Evolutionary conservation across 495 filamentous ascomycete genomes (phyloP), one percentile per base, ranked within the genome.

Genomic region (Cercophora scortea): DNA sequence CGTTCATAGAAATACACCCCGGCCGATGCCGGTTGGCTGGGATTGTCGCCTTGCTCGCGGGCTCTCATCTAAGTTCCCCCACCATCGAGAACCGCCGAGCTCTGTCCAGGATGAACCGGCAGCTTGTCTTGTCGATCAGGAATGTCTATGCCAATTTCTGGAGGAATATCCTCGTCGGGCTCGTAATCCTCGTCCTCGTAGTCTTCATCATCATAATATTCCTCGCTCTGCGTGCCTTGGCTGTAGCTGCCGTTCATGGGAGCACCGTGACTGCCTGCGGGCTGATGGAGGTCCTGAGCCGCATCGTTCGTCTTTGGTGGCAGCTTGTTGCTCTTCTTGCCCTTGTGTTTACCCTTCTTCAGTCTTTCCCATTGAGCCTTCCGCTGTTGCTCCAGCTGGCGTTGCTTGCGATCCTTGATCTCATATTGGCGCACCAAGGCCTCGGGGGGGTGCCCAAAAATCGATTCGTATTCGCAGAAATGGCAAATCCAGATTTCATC

Each of bases 401-500:
- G 85, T 64, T 89, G 86, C 50, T 86, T 85, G 16, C 89, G 83
- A 64, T 96, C 92, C 64, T 95, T 96, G 67, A 91, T 86, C 69
- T 97, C 92, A 60, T 96, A 97, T 58, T 91, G 86, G 38, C 88
- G 80, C 52, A 96, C 89, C 47, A 97, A 69, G 41, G 92, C 91
- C 57, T 82, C 78, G 0, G 92, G 93, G 5, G 88, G 86, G 42
- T 72, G 73, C 13, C 91, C 88, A 63, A 94, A 94, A 43, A 95
- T 92, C 43, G 81, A 79, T 64, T 94, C 87, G 60, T 94, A 90
- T 60, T 93, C 85, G 65, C 88, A 92, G 63, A 94, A 91, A 57
- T 93, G 90, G 69, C 93, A 98, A 45, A 96, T 89, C 89, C 91
- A 97, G 25, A 88, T 79, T 54, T 94, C 89, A 55, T 90, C 85